Evolutionary conservation across 225 moss, liverwort and hornwort species (phyloP).

Genomic region (Pseudoscleropodium purum): DNA sequence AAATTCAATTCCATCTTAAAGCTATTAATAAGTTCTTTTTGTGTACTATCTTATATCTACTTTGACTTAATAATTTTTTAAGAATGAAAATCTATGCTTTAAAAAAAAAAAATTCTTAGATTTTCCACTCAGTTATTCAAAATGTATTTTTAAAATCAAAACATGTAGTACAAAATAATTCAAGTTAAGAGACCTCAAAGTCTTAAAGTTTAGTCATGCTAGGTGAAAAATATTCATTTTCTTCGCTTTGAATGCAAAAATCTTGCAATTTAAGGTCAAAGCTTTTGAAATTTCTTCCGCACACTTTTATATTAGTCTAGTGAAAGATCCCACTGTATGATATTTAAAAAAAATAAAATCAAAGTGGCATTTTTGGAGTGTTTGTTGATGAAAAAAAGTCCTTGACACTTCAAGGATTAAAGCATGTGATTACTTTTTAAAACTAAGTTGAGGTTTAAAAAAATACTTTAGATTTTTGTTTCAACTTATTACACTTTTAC

Average conservation of each 20-base stretch:
- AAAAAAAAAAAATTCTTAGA: fast-evolving
- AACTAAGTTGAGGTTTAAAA: not conserved
- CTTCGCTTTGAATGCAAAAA: not conserved
- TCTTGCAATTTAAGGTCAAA: not conserved
- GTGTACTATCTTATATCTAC: too few relatives aligned
- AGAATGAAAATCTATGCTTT: too few relatives aligned
- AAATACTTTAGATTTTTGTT: not conserved
- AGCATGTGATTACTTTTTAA: not conserved
- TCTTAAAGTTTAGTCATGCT: fast-evolving
- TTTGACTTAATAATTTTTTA: not conserved
- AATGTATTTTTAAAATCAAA: not conserved
- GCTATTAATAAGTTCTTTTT: not conserved
- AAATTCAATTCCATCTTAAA: not conserved
- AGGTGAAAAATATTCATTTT: not conserved
- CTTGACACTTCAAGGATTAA: not conserved
- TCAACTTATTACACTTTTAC: not conserved
- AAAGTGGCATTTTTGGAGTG: too few relatives aligned
- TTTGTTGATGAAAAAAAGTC: too few relatives aligned
- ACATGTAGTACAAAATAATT: not conserved
- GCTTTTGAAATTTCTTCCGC: too few relatives aligned
- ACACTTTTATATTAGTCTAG: not conserved
- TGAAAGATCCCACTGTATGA: fast-evolving
- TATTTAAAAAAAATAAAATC: too few relatives aligned
- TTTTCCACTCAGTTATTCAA: not conserved
- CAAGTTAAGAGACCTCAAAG: too few relatives aligned